Conservation (phyloP, 2,329 filamentous ascomycete genomes). For the Coleophoma crateriformis region DNA sequence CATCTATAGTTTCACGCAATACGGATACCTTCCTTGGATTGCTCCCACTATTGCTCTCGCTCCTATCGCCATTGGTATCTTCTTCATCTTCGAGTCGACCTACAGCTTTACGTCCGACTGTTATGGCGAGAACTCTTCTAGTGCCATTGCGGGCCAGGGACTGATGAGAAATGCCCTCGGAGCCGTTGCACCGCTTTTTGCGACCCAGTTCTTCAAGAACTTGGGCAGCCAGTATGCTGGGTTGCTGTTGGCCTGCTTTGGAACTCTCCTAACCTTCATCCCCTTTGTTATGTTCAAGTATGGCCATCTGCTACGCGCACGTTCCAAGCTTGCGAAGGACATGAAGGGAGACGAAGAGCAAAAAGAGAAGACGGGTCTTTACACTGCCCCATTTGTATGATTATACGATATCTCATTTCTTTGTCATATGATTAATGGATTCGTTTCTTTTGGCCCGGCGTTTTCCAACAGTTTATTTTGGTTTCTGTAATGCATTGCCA, state of each 20-base stretch:
- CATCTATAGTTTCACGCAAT: constrained; percentile 60
- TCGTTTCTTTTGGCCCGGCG: too few relatives aligned
- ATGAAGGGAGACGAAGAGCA: constrained; percentile 12
- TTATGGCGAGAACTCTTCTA: constrained; percentile 78
- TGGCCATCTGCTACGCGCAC: constrained; percentile 35
- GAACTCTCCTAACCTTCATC: constrained; percentile 62
- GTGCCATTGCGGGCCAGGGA: constrained; percentile 76
- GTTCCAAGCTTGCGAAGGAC: constrained; percentile 23
- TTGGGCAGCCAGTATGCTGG: constrained; percentile 67
- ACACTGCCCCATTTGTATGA: constrained; percentile 12
- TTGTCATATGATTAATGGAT: neutral
- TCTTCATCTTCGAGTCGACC: constrained; percentile 75
- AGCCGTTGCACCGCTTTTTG: constrained; percentile 75
- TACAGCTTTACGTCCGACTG: constrained; percentile 89
- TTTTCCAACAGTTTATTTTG: too few relatives aligned
- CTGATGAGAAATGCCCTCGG: constrained; percentile 79
- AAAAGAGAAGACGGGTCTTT: constrained; percentile 13
- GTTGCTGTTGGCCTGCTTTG: constrained; percentile 55
- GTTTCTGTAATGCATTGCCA: too few relatives aligned
- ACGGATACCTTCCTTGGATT: constrained; percentile 49
- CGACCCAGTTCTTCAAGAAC: constrained; percentile 62
- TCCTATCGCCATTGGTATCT: constrained; percentile 66
- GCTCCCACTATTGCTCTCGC: constrained; percentile 55
- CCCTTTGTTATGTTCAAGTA: constrained; percentile 68
- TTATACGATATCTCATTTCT: neutral